Base-by-base conservation (phyloP, 164 flowering plant species). In the Magnolia changhungtana region DNA sequence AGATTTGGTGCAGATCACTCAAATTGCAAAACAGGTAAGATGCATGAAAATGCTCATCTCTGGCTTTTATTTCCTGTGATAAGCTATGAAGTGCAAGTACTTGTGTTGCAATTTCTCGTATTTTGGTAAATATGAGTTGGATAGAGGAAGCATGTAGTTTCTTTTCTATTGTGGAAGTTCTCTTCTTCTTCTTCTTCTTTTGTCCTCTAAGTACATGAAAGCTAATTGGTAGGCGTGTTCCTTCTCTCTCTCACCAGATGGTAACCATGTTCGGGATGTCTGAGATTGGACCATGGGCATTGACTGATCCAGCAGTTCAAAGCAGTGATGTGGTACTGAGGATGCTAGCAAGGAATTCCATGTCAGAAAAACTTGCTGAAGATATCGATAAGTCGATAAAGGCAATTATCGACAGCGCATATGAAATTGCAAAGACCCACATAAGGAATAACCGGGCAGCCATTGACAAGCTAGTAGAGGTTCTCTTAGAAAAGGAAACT, bases 251-350 rank as follows among this genome's bases (percentile, higher is more conserved):
- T 37, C 10, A 29, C 20, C 87, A 87, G 94, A 89, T 89, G 91
- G 95, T 91, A 13, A 90, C 90, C 52, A 86, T 73, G 75, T 87
- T 78, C 80, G 95, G 95, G n/a, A 91, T 91, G 93, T 91, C 96
- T 2, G 89, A 90, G 79, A 88, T 89, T 51, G 93, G 93, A 31
- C 93, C 96, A 29, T 90, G 93, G 96, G 81, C 92, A 61, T 68
- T 89, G 83, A 85, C 83, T n/a, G 93, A 91, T 76, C 89, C 90
- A 37, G 81, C 86, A 73, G 87, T 67, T 2, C 92, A 90, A 69
- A 80, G 77, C 75, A 77, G 89, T 67, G 93, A 91, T 78, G 87
- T 90, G 9, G 89, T 91, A 14, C 76, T 90, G 79, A 85, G 92
- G 72, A 87, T 88, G 93, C 75, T 89, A 19, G 90, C 92, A n/a